Evolutionary conservation across 192 early-diverging fungal genomes (phyloP).

Genomic region (Allomyces macrogynus): DNA sequence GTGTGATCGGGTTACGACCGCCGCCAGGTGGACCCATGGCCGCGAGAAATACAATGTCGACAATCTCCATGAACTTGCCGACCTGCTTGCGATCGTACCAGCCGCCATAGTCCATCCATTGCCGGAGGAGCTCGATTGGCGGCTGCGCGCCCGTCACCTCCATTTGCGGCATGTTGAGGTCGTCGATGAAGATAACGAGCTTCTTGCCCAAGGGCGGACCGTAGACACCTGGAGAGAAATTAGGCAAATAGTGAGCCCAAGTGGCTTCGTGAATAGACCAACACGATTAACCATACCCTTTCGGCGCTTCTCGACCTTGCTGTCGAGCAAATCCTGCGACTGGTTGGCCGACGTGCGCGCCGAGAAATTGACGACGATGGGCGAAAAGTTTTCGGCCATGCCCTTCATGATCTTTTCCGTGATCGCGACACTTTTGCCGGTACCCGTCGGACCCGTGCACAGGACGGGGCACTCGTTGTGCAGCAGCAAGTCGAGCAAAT

Average conservation of each 20-base stretch:
- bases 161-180: constrained; percentile 89
- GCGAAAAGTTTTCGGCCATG: constrained; percentile 80
- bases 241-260: too few species aligned
- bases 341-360: constrained; percentile 90
- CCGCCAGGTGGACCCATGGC: constrained; percentile 99
- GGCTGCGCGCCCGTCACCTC: constrained; percentile 97
- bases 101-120: constrained; percentile 84
- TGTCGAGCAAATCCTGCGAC: constrained; percentile 87
- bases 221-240: constrained; percentile 33
- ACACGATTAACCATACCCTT: constrained; percentile 28
- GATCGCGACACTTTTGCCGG: constrained; percentile 82
- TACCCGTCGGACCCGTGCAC: constrained; percentile 94
- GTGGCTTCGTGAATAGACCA: too few species aligned
- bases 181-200: constrained; percentile 98
- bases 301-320: constrained; percentile 89
- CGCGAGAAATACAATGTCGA: constrained; percentile 96
- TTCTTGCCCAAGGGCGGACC: constrained; percentile 67
- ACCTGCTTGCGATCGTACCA: constrained; percentile 85
- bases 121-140: constrained; percentile 86
- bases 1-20: constrained; percentile 83
- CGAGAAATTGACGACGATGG: constrained; percentile 95
- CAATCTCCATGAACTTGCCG: constrained; percentile 80
- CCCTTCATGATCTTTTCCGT: constrained; percentile 86
- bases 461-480: constrained; percentile 85
- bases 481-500: constrained; percentile 83